phyloP scores from a whole-genome alignment of 2,329 filamentous ascomycete species.

The Domatiomyces globalis region DNA sequence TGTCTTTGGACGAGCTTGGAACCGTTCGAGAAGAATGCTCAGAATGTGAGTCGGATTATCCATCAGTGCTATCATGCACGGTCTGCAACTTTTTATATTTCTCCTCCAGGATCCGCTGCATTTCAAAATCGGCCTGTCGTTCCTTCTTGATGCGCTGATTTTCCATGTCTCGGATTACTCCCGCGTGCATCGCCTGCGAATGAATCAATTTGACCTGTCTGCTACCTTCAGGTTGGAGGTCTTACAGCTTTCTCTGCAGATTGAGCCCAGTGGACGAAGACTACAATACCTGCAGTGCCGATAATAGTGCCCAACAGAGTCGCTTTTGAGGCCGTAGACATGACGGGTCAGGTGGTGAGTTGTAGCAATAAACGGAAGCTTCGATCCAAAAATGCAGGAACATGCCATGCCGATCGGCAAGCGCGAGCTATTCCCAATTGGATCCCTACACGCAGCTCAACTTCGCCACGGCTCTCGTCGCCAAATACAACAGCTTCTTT shows the following conservation, averaged over 20 bases:
- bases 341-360: slow-evolving; percentile 25
- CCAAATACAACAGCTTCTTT: not conserved
- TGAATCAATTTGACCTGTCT: not conserved
- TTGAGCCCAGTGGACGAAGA: slow-evolving; percentile 82
- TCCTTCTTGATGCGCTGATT: slow-evolving; percentile 82
- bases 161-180: slow-evolving; percentile 88
- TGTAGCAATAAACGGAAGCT: not conserved
- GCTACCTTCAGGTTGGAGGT: slow-evolving; percentile 10
- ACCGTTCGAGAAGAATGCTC: not conserved
- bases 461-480: not conserved
- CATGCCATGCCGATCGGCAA: too few species aligned
- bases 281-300: slow-evolving; percentile 61
- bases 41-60: not conserved
- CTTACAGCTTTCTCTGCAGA: slow-evolving; percentile 66
- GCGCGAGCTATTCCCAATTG: not conserved
- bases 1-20: not conserved
- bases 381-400: not conserved
- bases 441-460: not conserved
- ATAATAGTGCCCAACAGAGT: slow-evolving; percentile 67
- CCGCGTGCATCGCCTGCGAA: slow-evolving; percentile 72
- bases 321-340: slow-evolving; percentile 83
- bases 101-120: slow-evolving; percentile 70
- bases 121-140: slow-evolving; percentile 84
- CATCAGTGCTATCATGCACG: slow-evolving; percentile 34
- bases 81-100: slow-evolving; percentile 83